Base-by-base conservation (phyloP, 768 basidiomycete genomes). In the Dacryopinax spathularia region DNA sequence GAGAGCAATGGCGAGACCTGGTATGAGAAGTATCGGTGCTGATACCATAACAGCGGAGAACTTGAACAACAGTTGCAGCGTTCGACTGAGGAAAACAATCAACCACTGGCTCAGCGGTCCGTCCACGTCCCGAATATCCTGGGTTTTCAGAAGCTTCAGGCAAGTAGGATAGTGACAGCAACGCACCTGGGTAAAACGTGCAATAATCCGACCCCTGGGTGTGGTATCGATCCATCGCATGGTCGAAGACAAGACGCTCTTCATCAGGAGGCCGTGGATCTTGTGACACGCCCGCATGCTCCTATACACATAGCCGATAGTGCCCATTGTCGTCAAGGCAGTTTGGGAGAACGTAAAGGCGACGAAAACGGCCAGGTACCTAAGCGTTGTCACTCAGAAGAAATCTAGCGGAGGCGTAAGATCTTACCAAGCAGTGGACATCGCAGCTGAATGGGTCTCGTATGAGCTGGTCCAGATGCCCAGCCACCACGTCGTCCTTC, bases 171-270 rank as follows among this genome's bases (percentile, higher is more conserved):
- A 31, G 48, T 15, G 6, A 29, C 48, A 56, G 22, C 6, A 3
- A 56, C 43, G 13, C 18, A 56, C 48, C 18, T 56, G 81, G 1
- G 86, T 87, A 70, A 82, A 82, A 60, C 86, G 78, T 31, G 84
- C 75, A 39, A 87, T 81, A 60, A 89, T 80, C 2, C 86, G 80
- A n/a, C 80, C 79, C 0, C 76, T 76, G 0, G 81, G 81, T 1
- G 79, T 80, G 6, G 70, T 76, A 65, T 82, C 81, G 9, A 82
- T 73, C 77, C 79, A 82, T 64, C 81, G 79, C 27, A 27, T 29
- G 79, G 67, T 62, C 0, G 64, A 10, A 2, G 12, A 7, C 29
- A 63, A n/a, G 34, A 63, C 34, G 16, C 37, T 44, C 6, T 44
- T 22, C 31, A 48, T 29, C 39, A 63, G 44, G 6, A 33, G 41